phyloP scores from a whole-genome alignment of 106 monocot genomes.

The Xerophyta viscosa region DNA sequence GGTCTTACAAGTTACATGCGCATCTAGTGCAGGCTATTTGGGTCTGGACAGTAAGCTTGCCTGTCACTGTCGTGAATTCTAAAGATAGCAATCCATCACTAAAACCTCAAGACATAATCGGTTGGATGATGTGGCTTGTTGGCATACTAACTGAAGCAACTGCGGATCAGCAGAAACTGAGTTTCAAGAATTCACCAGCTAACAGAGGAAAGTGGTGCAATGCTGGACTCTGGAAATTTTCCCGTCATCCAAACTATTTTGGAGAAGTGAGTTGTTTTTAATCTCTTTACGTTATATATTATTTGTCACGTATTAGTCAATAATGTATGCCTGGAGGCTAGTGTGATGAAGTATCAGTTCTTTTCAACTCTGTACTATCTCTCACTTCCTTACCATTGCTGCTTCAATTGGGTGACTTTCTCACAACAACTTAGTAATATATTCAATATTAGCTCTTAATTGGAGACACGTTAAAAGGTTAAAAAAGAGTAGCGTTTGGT shows the following conservation, averaged over 20 bases:
- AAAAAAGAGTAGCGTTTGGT: too few relatives aligned
- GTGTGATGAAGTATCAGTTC: too few relatives aligned
- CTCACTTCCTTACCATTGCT: too few relatives aligned
- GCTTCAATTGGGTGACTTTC: too few relatives aligned
- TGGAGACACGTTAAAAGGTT: too few relatives aligned
- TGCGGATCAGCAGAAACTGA: constrained; percentile 91
- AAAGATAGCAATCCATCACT: constrained; percentile 64
- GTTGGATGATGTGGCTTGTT: constrained; percentile 88
- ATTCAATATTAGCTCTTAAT: too few relatives aligned
- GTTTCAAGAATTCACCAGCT: constrained; percentile 64
- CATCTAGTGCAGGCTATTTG: constrained; percentile 64
- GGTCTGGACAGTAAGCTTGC: constrained; percentile 99
- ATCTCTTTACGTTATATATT: not conserved
- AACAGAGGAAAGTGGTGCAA: constrained; percentile 89
- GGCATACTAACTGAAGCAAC: constrained; percentile 62
- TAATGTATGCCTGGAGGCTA: too few relatives aligned
- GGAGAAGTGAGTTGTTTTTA: constrained; percentile 61
- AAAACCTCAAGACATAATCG: constrained; percentile 81
- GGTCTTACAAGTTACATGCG: not conserved
- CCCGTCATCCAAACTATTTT: constrained; percentile 98
- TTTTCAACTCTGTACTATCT: too few relatives aligned
- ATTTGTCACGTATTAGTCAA: too few relatives aligned
- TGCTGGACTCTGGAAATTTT: constrained; percentile 88
- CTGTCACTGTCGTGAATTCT: constrained; percentile 88
- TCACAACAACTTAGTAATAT: too few relatives aligned